Evolutionary conservation across 2,329 filamentous ascomycete genomes (phyloP), one percentile per base, ranked within the genome.

Genomic region (Graphilbum fragrans): DNA sequence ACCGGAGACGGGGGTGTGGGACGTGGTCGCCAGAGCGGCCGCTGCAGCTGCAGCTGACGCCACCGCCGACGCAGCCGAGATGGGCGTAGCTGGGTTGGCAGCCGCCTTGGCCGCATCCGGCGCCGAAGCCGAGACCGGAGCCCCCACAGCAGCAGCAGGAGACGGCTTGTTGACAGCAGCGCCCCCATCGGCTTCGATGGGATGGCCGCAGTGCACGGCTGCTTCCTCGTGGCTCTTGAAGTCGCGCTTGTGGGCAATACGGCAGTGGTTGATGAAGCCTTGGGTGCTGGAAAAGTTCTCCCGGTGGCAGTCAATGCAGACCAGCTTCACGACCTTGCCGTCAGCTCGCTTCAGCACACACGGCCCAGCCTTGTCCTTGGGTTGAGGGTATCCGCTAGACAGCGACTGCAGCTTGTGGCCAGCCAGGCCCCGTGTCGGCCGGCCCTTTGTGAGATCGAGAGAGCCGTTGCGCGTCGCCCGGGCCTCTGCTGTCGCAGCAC

Each of bases 251-350:
- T 98, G 92, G 21, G 88, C 87, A 53, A 98, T 96, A 43, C 92
- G 86, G 58, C 90, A 96, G 58, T 98, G 92, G 56, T 98, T 98
- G 65, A 98, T 92, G 63, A 96, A 96, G n/a, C 92, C 92, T 60
- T 96, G 92, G 0, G 88, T 93, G 64, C 88, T 96, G 42, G 83
- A 88, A 56, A 96, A 96, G 59, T 95, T 86, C 58, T 86, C 85
- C 48, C 90, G 75, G 38, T 86, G 73, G 61, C 92, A 96, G 58
- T 92, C 83, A 45, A 84, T 63, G 66, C 92, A 98, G 48, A 94
- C 82, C 38, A 96, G 72, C 62, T 94, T 93, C 49, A 96, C 90
- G 49, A 81, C 79, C 55, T 85, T 72, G 42, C 85, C 85, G 61
- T 96, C 88, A 41, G 82, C 80, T 52, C 87, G 82, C 62, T 86